Evolutionary conservation across 148 eudicot species (phyloP), one percentile per base, ranked within the genome.

Genomic region (Silene uniflora): DNA sequence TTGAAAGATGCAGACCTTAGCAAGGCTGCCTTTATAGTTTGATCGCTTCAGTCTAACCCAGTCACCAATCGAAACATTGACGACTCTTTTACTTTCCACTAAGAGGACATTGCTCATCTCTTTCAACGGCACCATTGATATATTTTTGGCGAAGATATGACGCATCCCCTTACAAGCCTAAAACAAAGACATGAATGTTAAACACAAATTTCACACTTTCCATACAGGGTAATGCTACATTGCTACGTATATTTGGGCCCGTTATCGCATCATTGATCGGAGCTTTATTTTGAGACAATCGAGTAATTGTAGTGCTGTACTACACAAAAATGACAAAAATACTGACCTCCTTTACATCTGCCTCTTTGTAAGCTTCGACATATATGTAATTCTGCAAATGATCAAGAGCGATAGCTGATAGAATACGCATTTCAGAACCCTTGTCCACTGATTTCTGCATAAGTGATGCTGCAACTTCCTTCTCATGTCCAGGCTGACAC

Each of bases 121-220:
- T 77, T 91, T 91, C 69, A 93, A 80, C 3, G 98, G 97, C 17
- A 91, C 97, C 49, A 93, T 89, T 63, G 88, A 84, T 52, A 90
- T 76, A 73, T 89, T 89, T 27, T 79, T 77, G 25, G 78, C 75
- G 79, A 83, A 93, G 67, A 91, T 86, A 61, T 85, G 80, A 10
- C 97, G 90, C 87, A 93, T 87, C 56, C 91, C 98, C 90, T 86
- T 93, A 77, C 89, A 83, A 77, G 95, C 98, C 98, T 93, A 82
- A 69, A 84, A 52, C 24, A 54, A 69, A 62, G 54, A 52, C 27
- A 58, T 25, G 25, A 39, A 22, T 19, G 46, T 62, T 22, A 47
- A 21, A 24, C 23, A n/a, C n/a, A n/a, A n/a, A n/a, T n/a, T n/a
- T n/a, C n/a, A n/a, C n/a, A n/a, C n/a, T n/a, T n/a, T n/a, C n/a